phyloP scores from a whole-genome alignment of 1,284 basidiomycete genomes.

The Sutorius eximius region DNA sequence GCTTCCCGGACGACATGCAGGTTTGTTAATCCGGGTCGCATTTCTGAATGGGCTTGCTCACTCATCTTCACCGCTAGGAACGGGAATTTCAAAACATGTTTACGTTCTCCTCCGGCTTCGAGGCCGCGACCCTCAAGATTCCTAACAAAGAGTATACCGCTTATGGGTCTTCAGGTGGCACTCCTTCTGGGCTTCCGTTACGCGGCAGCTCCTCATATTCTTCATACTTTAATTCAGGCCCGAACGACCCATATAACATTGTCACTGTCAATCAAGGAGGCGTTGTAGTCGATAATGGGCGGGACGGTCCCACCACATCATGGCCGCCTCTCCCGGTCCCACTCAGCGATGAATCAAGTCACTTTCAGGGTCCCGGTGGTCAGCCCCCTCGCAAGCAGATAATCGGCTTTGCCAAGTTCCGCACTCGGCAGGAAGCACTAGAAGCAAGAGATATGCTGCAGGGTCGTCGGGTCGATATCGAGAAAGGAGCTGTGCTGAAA shows the following conservation, averaged over 20 bases:
- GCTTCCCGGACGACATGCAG: constrained; percentile 98
- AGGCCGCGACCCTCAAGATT: constrained; percentile 96
- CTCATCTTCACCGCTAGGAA: constrained; percentile 56
- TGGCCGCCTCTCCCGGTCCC: constrained; percentile 54
- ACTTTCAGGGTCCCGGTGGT: constrained; percentile 36
- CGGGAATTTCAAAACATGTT: constrained; percentile 99
- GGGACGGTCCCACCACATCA: constrained; percentile 65
- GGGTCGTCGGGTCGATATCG: constrained; percentile 89
- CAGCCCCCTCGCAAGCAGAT: constrained; percentile 87
- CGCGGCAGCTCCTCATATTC: constrained; percentile 35
- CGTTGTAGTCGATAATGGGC: constrained; percentile 67
- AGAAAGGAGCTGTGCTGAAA: constrained; percentile 92
- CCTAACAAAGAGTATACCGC: constrained; percentile 84
- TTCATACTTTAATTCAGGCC: constrained; percentile 45
- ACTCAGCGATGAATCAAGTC: constrained; percentile 39
- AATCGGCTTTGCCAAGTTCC: constrained; percentile 97
- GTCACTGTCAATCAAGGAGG: constrained; percentile 77
- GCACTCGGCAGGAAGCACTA: constrained; percentile 83
- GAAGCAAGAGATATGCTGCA: constrained; percentile 88
- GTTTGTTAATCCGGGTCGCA: constrained; percentile 47
- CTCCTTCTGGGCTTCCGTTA: constrained; percentile 34
- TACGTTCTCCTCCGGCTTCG: constrained; percentile 93
- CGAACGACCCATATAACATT: constrained; percentile 76
- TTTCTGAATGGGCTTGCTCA: constrained; percentile 1
- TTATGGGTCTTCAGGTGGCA: constrained; percentile 51